phyloP scores from a whole-genome alignment of 768 basidiomycete genomes.

The Boletus rubroflammeus region DNA sequence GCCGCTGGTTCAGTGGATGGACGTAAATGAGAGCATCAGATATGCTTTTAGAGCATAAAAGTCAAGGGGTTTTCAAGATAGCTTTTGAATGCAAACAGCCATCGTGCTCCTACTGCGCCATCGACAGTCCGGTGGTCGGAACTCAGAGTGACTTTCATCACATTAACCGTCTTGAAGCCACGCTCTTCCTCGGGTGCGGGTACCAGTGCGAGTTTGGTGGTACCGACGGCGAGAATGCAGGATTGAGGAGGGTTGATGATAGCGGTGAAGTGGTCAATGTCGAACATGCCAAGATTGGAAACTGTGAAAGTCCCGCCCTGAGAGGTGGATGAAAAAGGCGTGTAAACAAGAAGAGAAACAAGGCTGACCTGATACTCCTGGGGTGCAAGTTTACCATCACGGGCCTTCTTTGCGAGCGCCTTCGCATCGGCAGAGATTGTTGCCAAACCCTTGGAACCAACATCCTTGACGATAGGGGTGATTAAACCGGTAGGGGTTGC shows the following conservation, averaged over 20 bases:
- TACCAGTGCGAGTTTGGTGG: slow-evolving; percentile 80
- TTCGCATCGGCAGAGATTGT: slow-evolving; percentile 92
- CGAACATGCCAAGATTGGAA: slow-evolving; percentile 99
- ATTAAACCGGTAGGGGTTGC: slow-evolving; percentile 95
- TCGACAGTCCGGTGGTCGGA: slow-evolving; percentile 96
- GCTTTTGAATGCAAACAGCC: slow-evolving; percentile 91
- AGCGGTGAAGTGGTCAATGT: slow-evolving; percentile 92
- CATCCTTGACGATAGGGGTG: slow-evolving; percentile 95
- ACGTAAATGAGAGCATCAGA: background rate
- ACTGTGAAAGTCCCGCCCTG: slow-evolving; percentile 98
- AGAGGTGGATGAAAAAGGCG: background rate
- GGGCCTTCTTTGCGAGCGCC: slow-evolving; percentile 88
- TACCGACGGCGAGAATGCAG: slow-evolving; percentile 94
- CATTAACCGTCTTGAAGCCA: slow-evolving; percentile 88
- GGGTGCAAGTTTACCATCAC: slow-evolving; percentile 93
- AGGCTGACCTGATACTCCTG: slow-evolving; percentile 85
- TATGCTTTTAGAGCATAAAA: slow-evolving; percentile 76
- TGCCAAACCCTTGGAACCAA: slow-evolving; percentile 87
- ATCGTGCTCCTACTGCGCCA: slow-evolving; percentile 91
- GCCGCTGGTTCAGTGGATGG: background rate
- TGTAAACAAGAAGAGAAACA: background rate
- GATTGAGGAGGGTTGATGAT: slow-evolving; percentile 99
- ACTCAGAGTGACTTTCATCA: slow-evolving; percentile 96
- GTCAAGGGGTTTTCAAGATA: slow-evolving; percentile 96
- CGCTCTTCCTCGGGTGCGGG: slow-evolving; percentile 87